These are phyloP conservation scores for Pulveroboletus sp. DNA, from an alignment of 768 basidiomycete genomes.

Conservation along the genomic window DNA sequence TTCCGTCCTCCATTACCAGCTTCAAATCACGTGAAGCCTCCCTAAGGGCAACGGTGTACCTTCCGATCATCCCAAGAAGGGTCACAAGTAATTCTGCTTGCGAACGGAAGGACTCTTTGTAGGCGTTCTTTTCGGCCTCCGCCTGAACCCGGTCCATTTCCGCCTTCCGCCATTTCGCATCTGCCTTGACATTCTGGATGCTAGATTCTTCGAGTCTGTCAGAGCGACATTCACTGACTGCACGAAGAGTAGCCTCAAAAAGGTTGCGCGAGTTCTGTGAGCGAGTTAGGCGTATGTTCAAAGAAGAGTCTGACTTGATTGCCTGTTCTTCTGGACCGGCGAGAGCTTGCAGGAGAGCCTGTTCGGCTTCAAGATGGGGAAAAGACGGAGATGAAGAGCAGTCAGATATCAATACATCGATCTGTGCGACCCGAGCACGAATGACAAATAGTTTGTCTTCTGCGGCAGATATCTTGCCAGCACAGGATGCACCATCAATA, in stretches of 20 bases:
- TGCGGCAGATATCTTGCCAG: conserved; percentile 67
- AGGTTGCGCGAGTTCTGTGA: conserved; percentile 73
- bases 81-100: conserved; percentile 65
- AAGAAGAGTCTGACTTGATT: conserved; percentile 51
- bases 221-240: conserved; percentile 72
- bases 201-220: conserved; percentile 72
- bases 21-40: conserved; percentile 48
- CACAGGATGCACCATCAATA: conserved; percentile 68
- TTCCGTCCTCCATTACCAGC: conserved; percentile 35
- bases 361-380: conserved; percentile 67
- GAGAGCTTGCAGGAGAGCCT: conserved; percentile 60
- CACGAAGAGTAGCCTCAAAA: conserved; percentile 84
- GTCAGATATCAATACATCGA: conserved; percentile 38
- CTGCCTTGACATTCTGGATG: conserved; percentile 65
- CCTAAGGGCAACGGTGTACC: conserved; percentile 68
- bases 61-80: conserved; percentile 76
- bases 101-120: conserved; percentile 55
- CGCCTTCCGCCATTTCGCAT: conserved; percentile 57
- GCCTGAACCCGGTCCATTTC: conserved; percentile 69
- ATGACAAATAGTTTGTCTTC: conserved; percentile 64
- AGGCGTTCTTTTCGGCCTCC: conserved; percentile 58
- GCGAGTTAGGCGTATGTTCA: conserved; percentile 56
- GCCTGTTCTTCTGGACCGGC: conserved; percentile 68
- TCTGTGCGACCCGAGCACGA: conserved; percentile 53
- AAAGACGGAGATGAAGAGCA: conserved; percentile 38